Evolutionary conservation across 164 flowering plant genomes (phyloP).

Genomic region (Echeveria elegans): DNA sequence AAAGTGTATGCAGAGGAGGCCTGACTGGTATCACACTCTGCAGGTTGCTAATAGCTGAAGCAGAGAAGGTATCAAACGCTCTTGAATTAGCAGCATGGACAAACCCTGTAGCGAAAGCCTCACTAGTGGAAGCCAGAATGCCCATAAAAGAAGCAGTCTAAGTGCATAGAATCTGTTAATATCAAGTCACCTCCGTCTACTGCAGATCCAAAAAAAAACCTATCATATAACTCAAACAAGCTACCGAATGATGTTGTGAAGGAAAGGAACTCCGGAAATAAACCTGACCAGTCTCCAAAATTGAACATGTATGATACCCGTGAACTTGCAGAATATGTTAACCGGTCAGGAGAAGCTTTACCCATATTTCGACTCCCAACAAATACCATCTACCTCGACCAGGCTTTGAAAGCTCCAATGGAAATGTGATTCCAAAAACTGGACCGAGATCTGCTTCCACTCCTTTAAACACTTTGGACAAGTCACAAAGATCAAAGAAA

Average conservation of each 20-base stretch:
- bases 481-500: not conserved
- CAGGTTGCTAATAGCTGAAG: slow-evolving; percentile 81
- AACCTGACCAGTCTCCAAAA: slow-evolving; percentile 6
- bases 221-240: slow-evolving; percentile 15
- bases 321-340: not conserved
- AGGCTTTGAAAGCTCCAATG: not conserved
- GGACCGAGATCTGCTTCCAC: slow-evolving; percentile 9
- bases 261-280: slow-evolving; percentile 8
- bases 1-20: slow-evolving; percentile 36
- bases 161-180: not conserved
- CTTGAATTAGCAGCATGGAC: slow-evolving; percentile 68
- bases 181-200: not conserved
- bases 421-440: not conserved
- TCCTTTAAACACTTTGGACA: slow-evolving; percentile 8
- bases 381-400: not conserved
- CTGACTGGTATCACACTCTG: slow-evolving; percentile 19
- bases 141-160: slow-evolving; percentile 55
- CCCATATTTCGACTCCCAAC: not conserved
- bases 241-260: slow-evolving; percentile 10
- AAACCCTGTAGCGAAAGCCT: slow-evolving; percentile 71
- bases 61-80: slow-evolving; percentile 81
- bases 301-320: slow-evolving; percentile 19
- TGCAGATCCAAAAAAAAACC: slow-evolving; percentile 1
- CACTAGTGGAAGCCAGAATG: slow-evolving; percentile 69
- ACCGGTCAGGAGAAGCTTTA: not conserved